phyloP scores from a whole-genome alignment of 2,329 filamentous ascomycete genomes.

The Aspergillus ruber region DNA sequence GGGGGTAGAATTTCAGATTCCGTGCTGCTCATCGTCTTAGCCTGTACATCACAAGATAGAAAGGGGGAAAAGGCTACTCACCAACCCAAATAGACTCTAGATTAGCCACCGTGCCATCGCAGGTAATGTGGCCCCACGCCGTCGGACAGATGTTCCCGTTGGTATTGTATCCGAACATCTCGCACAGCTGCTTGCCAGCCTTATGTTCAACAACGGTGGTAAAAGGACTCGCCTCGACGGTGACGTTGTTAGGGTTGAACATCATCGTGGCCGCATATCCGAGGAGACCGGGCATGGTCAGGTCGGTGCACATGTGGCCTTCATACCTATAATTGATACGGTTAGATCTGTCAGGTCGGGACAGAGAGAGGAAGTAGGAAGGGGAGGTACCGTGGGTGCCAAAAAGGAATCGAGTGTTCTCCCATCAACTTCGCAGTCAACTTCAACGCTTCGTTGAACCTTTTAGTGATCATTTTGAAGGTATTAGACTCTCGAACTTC shows the following conservation, averaged over 20 bases:
- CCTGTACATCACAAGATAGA: background rate
- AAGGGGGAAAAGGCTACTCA: background rate
- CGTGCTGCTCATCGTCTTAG: conserved; percentile 24
- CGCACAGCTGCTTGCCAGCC: conserved; percentile 42
- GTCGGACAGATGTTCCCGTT: conserved; percentile 10
- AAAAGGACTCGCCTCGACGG: conserved; percentile 42
- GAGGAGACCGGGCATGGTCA: conserved; percentile 39
- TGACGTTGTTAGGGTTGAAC: conserved; percentile 47
- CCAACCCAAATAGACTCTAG: conserved; percentile 43
- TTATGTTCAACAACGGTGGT: conserved; percentile 41
- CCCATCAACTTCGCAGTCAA: conserved; percentile 35
- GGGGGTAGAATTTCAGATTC: conserved; percentile 45
- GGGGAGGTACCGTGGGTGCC: conserved; percentile 19
- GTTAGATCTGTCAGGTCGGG: too few species aligned
- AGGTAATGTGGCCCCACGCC: conserved; percentile 44
- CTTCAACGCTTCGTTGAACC: conserved; percentile 30
- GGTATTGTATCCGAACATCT: conserved; percentile 43
- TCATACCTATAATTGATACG: conserved; percentile 28
- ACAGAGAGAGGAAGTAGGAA: too few species aligned
- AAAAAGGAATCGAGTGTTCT: conserved; percentile 42
- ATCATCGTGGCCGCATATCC: conserved; percentile 48
- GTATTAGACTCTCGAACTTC: background rate
- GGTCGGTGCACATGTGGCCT: conserved; percentile 41
- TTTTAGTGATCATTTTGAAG: conserved; percentile 21
- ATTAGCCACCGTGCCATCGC: conserved; percentile 43